A percentile compares a stretch with the other conserved stretches of the same genome.
Evolutionary conservation across 768 basidiomycete genomes (phyloP).

Genomic region (Gloeophyllum trabeum): DNA sequence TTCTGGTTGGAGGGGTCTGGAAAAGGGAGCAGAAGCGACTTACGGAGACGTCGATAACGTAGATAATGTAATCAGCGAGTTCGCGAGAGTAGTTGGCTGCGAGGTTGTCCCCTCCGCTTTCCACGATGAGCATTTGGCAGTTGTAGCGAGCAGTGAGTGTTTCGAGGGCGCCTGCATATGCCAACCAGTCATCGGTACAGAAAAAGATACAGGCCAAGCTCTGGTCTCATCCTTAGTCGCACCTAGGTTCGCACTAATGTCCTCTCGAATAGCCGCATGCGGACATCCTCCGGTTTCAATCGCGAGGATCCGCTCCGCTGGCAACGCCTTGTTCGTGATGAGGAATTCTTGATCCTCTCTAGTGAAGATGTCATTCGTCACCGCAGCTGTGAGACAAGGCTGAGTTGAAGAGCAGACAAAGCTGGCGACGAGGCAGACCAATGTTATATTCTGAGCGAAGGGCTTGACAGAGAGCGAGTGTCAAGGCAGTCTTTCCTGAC

Average conservation of each 20-base stretch:
- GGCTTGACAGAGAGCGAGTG: slow-evolving; percentile 77
- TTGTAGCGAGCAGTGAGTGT: slow-evolving; percentile 84
- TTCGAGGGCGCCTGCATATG: slow-evolving; percentile 81
- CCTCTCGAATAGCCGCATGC: slow-evolving; percentile 96
- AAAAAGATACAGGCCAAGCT: too few relatives aligned
- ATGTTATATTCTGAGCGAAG: slow-evolving; percentile 84
- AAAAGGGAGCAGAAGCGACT: slow-evolving; percentile 12
- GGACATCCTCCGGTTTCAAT: slow-evolving; percentile 99
- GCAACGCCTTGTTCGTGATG: slow-evolving; percentile 84
- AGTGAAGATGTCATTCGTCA: slow-evolving; percentile 99
- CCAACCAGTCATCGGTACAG: too few relatives aligned
- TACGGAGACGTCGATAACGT: slow-evolving; percentile 82
- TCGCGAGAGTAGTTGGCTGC: slow-evolving; percentile 97
- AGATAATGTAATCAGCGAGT: slow-evolving; percentile 95
- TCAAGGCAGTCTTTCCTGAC: slow-evolving; percentile 93
- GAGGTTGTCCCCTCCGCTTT: slow-evolving; percentile 94
- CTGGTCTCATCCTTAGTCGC: too few relatives aligned
- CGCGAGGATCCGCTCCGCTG: slow-evolving; percentile 76
- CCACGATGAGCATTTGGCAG: slow-evolving; percentile 88
- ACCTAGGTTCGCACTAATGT: slow-evolving; percentile 91
- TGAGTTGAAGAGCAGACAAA: slow-evolving; percentile 1
- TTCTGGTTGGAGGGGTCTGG: neutral
- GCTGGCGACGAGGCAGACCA: neutral
- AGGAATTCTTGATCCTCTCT: slow-evolving; percentile 96
- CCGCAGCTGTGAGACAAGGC: slow-evolving; percentile 84